Evolutionary conservation across 495 filamentous ascomycete species (phyloP), one percentile per base, ranked within the genome.

Genomic region (Bacidia rubella): DNA sequence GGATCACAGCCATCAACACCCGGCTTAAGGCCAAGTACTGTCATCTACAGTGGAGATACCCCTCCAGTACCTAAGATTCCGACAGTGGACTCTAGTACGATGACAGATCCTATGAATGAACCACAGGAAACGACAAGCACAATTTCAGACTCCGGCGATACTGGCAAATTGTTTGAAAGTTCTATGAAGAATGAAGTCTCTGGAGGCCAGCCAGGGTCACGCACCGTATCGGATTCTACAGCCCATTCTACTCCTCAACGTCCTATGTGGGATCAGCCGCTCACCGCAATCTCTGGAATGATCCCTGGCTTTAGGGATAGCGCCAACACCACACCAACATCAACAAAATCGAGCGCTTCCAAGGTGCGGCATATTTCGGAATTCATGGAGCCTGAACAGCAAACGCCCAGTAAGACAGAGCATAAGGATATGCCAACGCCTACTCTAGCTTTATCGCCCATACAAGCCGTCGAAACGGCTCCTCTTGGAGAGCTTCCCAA

Each of bases 51-150:
- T 21, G 51, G 46, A n/a, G 51, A 47, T 22, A 49, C 52, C 20
- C 60, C 60, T n/a, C 60, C 59, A 0, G 64, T 66, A 42, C 70
- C 70, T 41, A 68, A 68, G 51, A 51, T 68, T 35, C 23, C 55
- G 35, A 92, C 90, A 83, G 76, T 90, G 24, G 88, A 95, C 65
- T 79, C 74, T 52, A 82, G 81, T 44, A 81, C 85, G 62, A 95
- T 95, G 88, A 98, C 92, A 2, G 92, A 95, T 19, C 77, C 85
- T 61, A 95, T 95, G 87, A 97, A 90, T 1, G 92, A 95, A 20
- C 77, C 84, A 17, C 83, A 70, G 72, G 51, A 59, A 23, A 41
- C 35, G 38, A 52, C 40, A 15, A 63, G 60, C 5, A 51, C 39
- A 66, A 74, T 44, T 70, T 62, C 17, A 68, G 74, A 52, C 22